A percentile compares a stretch with the other conserved stretches of the same genome.
Evolutionary conservation across 805 yeast genomes (phyloP).

Genomic region (Starmerella bacillaris): DNA sequence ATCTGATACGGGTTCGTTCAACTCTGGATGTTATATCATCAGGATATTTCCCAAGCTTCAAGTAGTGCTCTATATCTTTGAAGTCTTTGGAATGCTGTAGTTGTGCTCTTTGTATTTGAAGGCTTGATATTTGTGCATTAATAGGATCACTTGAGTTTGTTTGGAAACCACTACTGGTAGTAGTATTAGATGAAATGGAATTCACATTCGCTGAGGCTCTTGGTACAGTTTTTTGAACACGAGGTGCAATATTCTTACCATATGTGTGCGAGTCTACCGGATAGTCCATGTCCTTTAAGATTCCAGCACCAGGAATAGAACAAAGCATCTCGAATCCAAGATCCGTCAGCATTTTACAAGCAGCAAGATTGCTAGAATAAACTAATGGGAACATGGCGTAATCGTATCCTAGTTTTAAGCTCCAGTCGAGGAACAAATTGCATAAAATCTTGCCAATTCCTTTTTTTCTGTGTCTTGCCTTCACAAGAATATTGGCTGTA

Average conservation of each 20-base stretch:
- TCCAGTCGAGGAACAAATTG: constrained; percentile 79
- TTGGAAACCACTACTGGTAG: not conserved
- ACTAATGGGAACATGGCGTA: constrained; percentile 69
- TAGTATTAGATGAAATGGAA: not conserved
- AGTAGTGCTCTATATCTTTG: constrained; percentile 58
- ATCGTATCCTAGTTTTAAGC: constrained; percentile 73
- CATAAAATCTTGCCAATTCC: constrained; percentile 78
- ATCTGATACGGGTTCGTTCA: constrained; percentile 73
- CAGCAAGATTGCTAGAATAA: constrained; percentile 74
- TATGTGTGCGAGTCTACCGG: constrained; percentile 79
- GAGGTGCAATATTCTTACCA: constrained; percentile 52
- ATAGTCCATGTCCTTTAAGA: constrained; percentile 62
- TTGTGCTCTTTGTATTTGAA: not conserved
- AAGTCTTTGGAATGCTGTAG: constrained; percentile 27
- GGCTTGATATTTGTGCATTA: not conserved
- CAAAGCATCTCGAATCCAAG: constrained; percentile 65
- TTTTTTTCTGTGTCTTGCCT: constrained; percentile 80
- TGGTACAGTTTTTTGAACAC: not conserved
- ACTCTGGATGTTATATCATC: constrained; percentile 51
- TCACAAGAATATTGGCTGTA: constrained; percentile 72
- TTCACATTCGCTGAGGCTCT: not conserved
- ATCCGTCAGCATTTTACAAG: constrained; percentile 59
- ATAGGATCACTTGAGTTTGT: not conserved
- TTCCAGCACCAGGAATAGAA: constrained; percentile 70
- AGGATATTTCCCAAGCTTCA: constrained; percentile 76